Evolutionary conservation across 2,329 filamentous ascomycete species (phyloP).

Genomic region (Hypoxylon sp.): DNA sequence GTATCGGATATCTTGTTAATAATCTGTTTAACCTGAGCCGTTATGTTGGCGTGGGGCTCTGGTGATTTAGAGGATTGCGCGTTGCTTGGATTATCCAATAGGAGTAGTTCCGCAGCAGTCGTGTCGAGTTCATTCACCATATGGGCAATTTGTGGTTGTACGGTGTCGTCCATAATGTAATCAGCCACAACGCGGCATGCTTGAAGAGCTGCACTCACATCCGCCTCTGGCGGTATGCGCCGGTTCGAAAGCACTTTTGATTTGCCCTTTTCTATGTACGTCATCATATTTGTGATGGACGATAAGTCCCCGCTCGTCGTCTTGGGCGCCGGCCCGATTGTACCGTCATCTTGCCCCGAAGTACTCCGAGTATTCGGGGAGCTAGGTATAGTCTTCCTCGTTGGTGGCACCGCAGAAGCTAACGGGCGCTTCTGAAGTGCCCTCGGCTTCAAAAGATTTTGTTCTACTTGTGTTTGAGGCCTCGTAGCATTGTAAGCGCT

Average conservation of each 20-base stretch:
- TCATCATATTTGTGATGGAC: conserved; percentile 51
- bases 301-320: conserved; percentile 42
- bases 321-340: conserved; percentile 12
- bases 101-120: conserved; percentile 56
- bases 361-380: conserved; percentile 12
- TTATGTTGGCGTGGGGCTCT: conserved; percentile 37
- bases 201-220: conserved; percentile 50
- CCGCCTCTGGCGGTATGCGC: conserved; percentile 50
- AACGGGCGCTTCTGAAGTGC: conserved; percentile 20
- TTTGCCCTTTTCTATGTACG: conserved; percentile 48
- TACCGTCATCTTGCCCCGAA: conserved; percentile 11
- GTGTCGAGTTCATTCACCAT: conserved; percentile 56
- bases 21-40: conserved; percentile 59
- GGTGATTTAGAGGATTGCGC: conserved; percentile 35
- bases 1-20: conserved; percentile 68
- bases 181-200: conserved; percentile 52
- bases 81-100: conserved; percentile 50
- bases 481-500: conserved; percentile 54
- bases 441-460: conserved; percentile 3
- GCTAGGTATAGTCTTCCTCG: conserved; percentile 18
- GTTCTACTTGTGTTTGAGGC: conserved; percentile 37
- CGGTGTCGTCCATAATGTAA: conserved; percentile 52
- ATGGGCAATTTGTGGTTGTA: conserved; percentile 52
- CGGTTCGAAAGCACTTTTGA: conserved; percentile 46
- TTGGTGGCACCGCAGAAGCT: conserved; percentile 29